phyloP scores from a whole-genome alignment of 371 early-diverging fungal genomes.

The Mortierella sp. region DNA sequence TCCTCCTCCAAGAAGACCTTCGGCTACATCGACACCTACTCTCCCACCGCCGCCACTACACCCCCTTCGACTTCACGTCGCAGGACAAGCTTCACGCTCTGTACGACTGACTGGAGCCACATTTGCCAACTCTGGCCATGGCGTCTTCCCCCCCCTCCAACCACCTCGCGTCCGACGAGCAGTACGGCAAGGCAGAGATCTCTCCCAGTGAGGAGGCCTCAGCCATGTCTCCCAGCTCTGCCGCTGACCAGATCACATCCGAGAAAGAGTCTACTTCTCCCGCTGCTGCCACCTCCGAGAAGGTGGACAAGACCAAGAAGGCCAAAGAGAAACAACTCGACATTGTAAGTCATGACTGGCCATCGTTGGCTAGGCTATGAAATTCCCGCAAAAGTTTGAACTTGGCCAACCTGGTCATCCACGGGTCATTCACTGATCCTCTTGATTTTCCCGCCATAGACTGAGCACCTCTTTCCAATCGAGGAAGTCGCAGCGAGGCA shows the following conservation, averaged over 20 bases:
- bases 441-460: slow-evolving; percentile 14
- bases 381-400: too few species aligned
- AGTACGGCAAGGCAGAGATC: too few species aligned
- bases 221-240: too few species aligned
- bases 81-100: too few species aligned
- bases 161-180: slow-evolving; percentile 1
- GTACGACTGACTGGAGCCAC: too few species aligned
- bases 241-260: background rate
- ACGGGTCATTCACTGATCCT: background rate
- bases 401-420: background rate
- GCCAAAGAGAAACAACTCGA: slow-evolving; percentile 39
- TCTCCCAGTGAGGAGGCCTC: too few species aligned
- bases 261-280: background rate
- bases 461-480: slow-evolving; percentile 81
- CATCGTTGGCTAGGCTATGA: too few species aligned
- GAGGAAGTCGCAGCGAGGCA: slow-evolving; percentile 74
- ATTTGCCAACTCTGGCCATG: too few species aligned
- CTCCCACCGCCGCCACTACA: too few species aligned
- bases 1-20: too few species aligned
- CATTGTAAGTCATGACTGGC: slow-evolving; percentile 29
- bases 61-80: too few species aligned
- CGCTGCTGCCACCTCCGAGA: background rate
- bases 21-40: too few species aligned
- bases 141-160: background rate
- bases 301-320: background rate